phyloP scores from a whole-genome alignment of 2,329 filamentous ascomycete species.

The Pseudogymnoascus sp. region DNA sequence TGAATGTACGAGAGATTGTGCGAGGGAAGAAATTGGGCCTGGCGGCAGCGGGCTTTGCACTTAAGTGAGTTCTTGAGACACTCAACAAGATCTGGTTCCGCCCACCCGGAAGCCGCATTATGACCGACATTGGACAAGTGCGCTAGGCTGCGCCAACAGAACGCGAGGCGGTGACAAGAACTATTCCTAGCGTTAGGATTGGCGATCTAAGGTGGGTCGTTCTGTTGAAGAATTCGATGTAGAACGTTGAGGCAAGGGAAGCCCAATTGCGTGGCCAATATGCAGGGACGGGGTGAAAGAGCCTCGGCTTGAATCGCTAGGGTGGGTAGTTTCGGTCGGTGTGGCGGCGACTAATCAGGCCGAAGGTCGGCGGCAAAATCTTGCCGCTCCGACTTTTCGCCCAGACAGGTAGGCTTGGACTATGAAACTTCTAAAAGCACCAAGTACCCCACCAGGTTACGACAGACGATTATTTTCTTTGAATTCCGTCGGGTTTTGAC shows the following conservation, averaged over 20 bases:
- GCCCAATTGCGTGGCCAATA: conserved; percentile 3
- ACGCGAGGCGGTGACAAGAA: neutral
- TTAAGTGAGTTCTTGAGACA: neutral
- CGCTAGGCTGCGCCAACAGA: neutral
- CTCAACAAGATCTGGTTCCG: neutral
- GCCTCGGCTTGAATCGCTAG: conserved; percentile 1
- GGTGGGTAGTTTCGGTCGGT: neutral
- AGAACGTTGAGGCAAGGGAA: neutral
- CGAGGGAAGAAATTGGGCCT: neutral
- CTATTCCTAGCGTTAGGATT: neutral
- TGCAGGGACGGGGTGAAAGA: neutral
- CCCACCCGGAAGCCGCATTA: neutral
- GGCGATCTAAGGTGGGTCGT: neutral
- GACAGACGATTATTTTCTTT: neutral
- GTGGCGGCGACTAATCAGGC: conserved; percentile 3
- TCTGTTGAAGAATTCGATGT: neutral
- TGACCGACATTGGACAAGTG: neutral
- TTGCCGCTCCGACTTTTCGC: neutral
- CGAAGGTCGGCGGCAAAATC: neutral
- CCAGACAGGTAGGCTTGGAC: neutral
- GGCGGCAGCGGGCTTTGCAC: neutral
- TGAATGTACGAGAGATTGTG: neutral
- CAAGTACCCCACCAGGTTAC: neutral
- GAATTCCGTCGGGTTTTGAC: neutral
- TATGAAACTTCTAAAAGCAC: neutral